Base-by-base conservation (phyloP, 306 rosid genomes). In the Pterocarpus santalinus region DNA sequence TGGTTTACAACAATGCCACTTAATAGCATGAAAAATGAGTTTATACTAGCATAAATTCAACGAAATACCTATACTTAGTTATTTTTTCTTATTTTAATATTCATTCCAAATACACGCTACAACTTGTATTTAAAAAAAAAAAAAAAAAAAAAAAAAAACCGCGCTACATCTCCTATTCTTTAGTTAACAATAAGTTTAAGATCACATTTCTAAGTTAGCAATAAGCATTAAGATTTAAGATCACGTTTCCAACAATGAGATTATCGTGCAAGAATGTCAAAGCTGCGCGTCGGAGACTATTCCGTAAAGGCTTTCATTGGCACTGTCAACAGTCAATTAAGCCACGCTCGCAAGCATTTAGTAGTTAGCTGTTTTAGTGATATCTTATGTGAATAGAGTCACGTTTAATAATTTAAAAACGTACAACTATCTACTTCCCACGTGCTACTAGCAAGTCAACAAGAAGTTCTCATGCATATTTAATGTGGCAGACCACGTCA, bases 391-490 rank as follows among this genome's bases (percentile, higher is more conserved):
- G 47, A 47, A 69, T 69, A 32, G 15, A 34, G 51, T 10, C 17
- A 22, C 44, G 49, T 79, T 32, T 69, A 43, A 9, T 43, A 28
- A 15, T 39, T 36, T 38, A 41, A n/a, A 32, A 81, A 81, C 56
- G 36, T 47, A 67, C 12, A n/a, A 39, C 32, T 39, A 41, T 65
- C 34, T 5, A 81, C 30, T 57, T 75, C 70, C 15, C 70, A 56
- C n/a, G 61, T 73, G 52, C 73, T 7, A 5, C 46, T 8, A 5
- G 10, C 6, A 2, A 55, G 62, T 65, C 80, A 81, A 73, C 38
- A 11, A 47, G 17, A 11, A 47, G 17, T 65, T 68, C 41, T 73
- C 4, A 36, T 6, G n/a, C 12, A 13, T n/a, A n/a, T n/a, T n/a
- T n/a, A 43, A 14, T 17, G 1, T 14, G 57, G 17, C 57, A 49